Base-by-base conservation (phyloP, 306 rosid genomes). In the Calophaca sinica region DNA sequence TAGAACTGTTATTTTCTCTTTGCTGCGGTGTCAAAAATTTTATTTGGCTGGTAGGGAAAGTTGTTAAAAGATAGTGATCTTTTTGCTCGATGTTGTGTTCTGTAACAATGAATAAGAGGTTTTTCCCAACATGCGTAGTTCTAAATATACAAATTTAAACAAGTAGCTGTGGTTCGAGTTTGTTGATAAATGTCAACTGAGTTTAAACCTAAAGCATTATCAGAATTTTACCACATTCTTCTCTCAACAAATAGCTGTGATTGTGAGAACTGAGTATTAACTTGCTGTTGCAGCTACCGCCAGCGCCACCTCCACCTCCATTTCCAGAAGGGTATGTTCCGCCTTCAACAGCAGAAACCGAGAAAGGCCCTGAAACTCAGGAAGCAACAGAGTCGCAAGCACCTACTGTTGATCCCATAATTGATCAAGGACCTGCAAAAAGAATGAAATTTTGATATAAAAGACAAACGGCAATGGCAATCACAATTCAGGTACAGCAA, bases 341-440 rank as follows among this genome's bases (percentile, higher is more conserved):
- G 0, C 83, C 84, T 31, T 2, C 86, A 28, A 69, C 86, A 32
- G 77, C 85, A 15, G 96, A 90, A 68, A 62, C 87, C 39, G 96
- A 90, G 64, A 90, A 90, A 62, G 91, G 72, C 68, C 59, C 89
- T 5, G 96, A 94, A 86, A 80, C 75, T 74, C 92, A 84, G 81
- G 89, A 79, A 86, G 73, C 88, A 57, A 81, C 84, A 67, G 99
- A 90, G 70, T 9, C 84, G 0, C 96, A 87, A 82, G 90, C 79
- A 58, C 92, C 93, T 75, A 2, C 81, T 2, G 79, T 86, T 51
- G 96, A 92, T 87, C 97, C 98, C 69, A 89, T 94, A 55, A 81
- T 90, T 62, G 96, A 94, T 81, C 96, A 90, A 84, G 96, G 96
- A 50, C 99, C 96, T 4, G 82, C 96, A 57, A 94, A 90, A 83